phyloP scores from a whole-genome alignment of 2,329 filamentous ascomycete species.

The Ceratocystis lukuohia region DNA sequence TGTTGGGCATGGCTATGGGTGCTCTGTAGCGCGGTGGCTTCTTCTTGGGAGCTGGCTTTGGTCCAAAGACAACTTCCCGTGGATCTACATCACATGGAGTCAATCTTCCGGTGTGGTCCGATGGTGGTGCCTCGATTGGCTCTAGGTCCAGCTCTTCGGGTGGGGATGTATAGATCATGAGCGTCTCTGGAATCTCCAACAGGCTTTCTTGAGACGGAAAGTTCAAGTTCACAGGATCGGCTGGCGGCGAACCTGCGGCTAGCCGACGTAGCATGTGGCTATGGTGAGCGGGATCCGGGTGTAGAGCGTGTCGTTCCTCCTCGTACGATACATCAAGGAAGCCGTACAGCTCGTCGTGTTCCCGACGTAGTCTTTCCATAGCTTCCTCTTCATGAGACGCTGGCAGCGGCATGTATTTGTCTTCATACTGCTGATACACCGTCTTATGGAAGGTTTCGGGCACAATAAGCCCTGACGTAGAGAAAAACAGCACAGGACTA shows the following conservation, averaged over 20 bases:
- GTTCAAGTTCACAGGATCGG: constrained; percentile 31
- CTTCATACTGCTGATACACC: constrained; percentile 9
- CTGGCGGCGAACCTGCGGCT: constrained; percentile 15
- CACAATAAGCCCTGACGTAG: constrained; percentile 35
- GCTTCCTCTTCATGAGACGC: constrained; percentile 6
- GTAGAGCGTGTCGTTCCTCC: constrained; percentile 12
- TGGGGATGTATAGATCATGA: constrained; percentile 39
- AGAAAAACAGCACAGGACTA: constrained; percentile 46
- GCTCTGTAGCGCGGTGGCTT: background rate
- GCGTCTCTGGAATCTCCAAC: constrained; percentile 36
- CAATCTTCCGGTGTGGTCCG: constrained; percentile 21
- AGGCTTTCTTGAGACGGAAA: constrained; percentile 38
- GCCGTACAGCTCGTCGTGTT: background rate
- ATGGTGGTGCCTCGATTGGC: constrained; percentile 25
- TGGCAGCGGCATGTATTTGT: background rate
- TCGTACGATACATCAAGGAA: constrained; percentile 18
- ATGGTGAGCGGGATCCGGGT: constrained; percentile 9
- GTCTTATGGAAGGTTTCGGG: constrained; percentile 33
- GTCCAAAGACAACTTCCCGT: constrained; percentile 33
- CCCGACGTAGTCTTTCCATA: background rate
- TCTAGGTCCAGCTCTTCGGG: constrained; percentile 30
- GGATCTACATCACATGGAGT: constrained; percentile 38
- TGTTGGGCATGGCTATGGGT: constrained; percentile 7
- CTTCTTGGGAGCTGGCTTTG: background rate
- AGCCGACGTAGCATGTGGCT: constrained; percentile 11